Conservation (phyloP, 2,329 filamentous ascomycete species). For the Fusarium beomiforme region DNA sequence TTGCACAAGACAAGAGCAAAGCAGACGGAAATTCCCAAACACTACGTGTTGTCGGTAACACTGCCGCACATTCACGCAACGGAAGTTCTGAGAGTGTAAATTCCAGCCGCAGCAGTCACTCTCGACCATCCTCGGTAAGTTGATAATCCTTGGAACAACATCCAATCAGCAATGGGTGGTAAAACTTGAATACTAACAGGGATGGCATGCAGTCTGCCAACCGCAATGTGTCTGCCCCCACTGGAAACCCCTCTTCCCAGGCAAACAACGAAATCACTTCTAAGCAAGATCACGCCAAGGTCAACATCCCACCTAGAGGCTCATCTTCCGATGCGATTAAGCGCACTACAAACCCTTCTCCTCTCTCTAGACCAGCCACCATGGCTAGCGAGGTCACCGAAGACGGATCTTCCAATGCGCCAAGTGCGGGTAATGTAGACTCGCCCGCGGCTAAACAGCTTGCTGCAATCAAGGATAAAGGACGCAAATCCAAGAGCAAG, state of each 20-base stretch:
- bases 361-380: constrained; percentile 75
- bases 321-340: constrained; percentile 75
- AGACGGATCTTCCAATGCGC: constrained; percentile 52
- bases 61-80: constrained; percentile 54
- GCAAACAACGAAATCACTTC: constrained; percentile 58
- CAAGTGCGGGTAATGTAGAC: constrained; percentile 52
- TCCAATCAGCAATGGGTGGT: constrained; percentile 56
- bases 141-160: constrained; percentile 44
- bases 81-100: constrained; percentile 73
- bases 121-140: constrained; percentile 75
- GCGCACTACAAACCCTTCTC: constrained; percentile 73
- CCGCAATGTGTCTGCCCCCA: constrained; percentile 65
- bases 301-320: constrained; percentile 69
- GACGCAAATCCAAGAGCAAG: constrained; percentile 82
- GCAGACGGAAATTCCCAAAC: constrained; percentile 55
- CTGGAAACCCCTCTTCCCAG: constrained; percentile 61
- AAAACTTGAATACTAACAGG: constrained; percentile 58
- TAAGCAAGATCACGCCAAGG: constrained; percentile 64
- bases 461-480: constrained; percentile 86
- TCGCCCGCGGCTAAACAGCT: constrained; percentile 87
- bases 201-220: constrained; percentile 65
- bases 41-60: constrained; percentile 48
- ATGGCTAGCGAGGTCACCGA: constrained; percentile 65
- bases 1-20: constrained; percentile 37
- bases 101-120: constrained; percentile 67